phyloP scores from a whole-genome alignment of 306 rosid genomes.

The Ceratonia siliqua region DNA sequence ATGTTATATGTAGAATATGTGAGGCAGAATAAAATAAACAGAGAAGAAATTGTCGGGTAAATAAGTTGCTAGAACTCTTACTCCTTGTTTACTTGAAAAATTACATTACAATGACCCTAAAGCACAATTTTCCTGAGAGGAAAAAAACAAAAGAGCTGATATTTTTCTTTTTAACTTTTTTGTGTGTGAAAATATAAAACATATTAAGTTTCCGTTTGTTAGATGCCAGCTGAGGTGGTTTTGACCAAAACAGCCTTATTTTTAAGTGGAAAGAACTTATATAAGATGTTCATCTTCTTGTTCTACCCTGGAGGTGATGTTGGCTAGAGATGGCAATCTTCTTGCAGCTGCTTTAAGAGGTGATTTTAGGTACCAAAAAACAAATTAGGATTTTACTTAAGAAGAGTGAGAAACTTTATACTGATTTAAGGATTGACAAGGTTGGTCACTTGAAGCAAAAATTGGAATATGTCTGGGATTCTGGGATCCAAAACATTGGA shows the following conservation, averaged over 20 bases:
- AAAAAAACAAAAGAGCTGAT: neutral
- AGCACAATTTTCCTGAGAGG: neutral
- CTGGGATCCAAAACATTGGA: neutral
- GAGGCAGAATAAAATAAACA: neutral
- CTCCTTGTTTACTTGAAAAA: neutral
- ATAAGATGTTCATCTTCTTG: no score
- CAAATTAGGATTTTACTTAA: neutral
- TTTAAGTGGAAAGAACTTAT: no score
- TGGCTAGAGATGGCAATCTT: no score
- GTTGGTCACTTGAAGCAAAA: slow-evolving; percentile 5
- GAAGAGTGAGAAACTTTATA: neutral
- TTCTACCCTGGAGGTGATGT: neutral
- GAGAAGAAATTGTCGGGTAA: no score
- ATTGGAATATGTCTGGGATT: neutral
- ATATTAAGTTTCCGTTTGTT: no score
- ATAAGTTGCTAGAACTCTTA: neutral
- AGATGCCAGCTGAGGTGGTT: no score
- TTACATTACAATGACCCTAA: neutral
- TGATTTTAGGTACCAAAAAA: neutral
- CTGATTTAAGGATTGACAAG: neutral
- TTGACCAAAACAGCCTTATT: no score
- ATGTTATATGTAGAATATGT: neutral
- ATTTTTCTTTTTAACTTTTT: neutral
- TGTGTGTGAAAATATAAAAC: neutral
- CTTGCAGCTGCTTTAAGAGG: neutral